Percentiles rank a stretch among this genome's conserved stretches.
phyloP scores from a whole-genome alignment of 164 flowering plant species.

The Sedum album region DNA sequence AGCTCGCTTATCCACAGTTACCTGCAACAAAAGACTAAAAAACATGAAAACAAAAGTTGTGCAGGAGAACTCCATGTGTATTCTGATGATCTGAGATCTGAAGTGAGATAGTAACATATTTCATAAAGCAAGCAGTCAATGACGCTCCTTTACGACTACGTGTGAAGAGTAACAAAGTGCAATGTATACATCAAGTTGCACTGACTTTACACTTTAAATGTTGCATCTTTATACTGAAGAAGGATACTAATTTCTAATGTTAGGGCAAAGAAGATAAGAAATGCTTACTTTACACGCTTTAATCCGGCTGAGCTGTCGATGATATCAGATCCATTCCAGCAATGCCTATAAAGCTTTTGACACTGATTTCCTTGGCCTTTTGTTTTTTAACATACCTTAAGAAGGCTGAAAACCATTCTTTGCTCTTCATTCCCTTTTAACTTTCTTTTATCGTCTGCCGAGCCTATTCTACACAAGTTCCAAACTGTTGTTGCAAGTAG shows the following conservation, averaged over 20 bases:
- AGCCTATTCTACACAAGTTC: too few species aligned
- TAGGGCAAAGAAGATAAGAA: conserved; percentile 2
- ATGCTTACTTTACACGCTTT: not conserved
- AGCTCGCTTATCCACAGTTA: not conserved
- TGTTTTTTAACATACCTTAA: not conserved
- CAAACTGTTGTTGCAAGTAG: too few species aligned
- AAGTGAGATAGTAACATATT: not conserved
- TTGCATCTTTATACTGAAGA: not conserved
- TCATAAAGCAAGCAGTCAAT: not conserved
- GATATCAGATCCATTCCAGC: not conserved
- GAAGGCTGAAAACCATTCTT: too few species aligned
- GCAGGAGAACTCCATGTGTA: not conserved
- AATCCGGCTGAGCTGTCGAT: not conserved
- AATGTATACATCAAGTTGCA: conserved; percentile 6
- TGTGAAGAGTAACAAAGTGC: not conserved
- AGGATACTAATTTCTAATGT: conserved; percentile 1
- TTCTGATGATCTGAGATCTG: not conserved
- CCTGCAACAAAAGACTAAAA: not conserved
- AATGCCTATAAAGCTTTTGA: not conserved
- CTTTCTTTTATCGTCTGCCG: too few species aligned
- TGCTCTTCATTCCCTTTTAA: too few species aligned
- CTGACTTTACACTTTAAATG: not conserved
- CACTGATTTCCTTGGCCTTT: not conserved
- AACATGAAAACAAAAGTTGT: not conserved
- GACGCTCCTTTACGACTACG: not conserved